Evolutionary conservation across 169 alveolate species (phyloP), one percentile per base, ranked within the genome.

Genomic region (Theileria luwenshuni): DNA sequence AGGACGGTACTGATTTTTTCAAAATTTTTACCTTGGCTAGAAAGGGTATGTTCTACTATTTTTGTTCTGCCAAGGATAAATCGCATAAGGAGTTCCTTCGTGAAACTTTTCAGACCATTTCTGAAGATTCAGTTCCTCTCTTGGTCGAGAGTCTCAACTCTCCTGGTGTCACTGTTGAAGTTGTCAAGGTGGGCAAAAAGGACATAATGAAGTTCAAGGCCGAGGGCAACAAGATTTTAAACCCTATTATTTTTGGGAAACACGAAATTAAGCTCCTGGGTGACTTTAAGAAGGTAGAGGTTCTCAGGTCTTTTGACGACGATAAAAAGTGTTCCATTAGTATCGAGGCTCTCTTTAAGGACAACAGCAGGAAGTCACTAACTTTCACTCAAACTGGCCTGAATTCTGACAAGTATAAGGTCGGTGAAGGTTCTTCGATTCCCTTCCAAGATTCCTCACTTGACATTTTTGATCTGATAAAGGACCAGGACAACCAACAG

Each of bases 201-300:
- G 54, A 12, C 41, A 49, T 79, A 6, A 65, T 43, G 19, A 59
- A 30, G 6, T 25, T 41, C 6, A 79, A 58, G 27, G 43, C 79
- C 19, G 35, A 42, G 13, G 17, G 0, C 43, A 13, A 23, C 17
- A 1, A n/a, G 7, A 0, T 41, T 0, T 72, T 79, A 56, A 79
- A 79, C 43, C 86, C 86, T 0, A 19, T 79, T 8, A 74, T 79
- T 3, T 79, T 79, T 48, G 86, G 86, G 2, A 63, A 54, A 25
- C 86, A 79, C 30, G 86, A 79, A 67, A 72, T 79, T 21, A 51
- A 65, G 65, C 52, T 79, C 30, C 6, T 59, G 6, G 41, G 43
- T 12, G 58, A 48, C 32, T 35, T 35, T 41, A 27, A 45, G 32
- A 67, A 21, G 2, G 64, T 67, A 2, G 27, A 33, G 15, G 75